These are phyloP conservation scores for Stephanodiscus triporus DNA, from an alignment of 108 stramenopile genomes.

Conservation along the genomic window DNA sequence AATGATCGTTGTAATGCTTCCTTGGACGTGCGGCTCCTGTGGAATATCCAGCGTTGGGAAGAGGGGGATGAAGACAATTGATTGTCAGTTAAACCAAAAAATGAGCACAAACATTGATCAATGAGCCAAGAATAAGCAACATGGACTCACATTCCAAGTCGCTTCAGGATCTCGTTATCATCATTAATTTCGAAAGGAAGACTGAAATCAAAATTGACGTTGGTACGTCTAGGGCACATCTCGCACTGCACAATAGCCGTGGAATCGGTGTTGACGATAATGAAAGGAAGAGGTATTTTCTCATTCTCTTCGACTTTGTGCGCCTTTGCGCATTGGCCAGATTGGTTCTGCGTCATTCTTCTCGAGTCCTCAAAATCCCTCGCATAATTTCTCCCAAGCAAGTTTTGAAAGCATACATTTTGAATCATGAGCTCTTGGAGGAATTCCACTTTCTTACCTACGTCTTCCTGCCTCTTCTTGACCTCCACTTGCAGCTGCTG, in stretches of 20 bases:
- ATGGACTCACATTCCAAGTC: conserved; percentile 80
- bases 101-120: background rate
- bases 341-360: background rate
- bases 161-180: conserved; percentile 93
- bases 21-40: conserved; percentile 61
- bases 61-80: background rate
- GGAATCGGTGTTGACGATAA: conserved; percentile 85
- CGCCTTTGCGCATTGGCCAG: background rate
- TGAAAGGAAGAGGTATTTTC: conserved; percentile 90
- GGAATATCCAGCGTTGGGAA: conserved; percentile 4
- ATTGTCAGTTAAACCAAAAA: background rate
- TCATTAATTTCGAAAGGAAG: conserved; percentile 94
- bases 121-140: background rate
- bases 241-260: conserved; percentile 91
- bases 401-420: conserved; percentile 87
- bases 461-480: conserved; percentile 38
- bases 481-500: conserved; percentile 60
- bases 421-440: conserved; percentile 85
- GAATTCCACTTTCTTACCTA: conserved; percentile 72
- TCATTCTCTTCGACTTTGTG: conserved; percentile 48
- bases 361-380: conserved; percentile 18
- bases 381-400: conserved; percentile 72
- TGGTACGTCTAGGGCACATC: conserved; percentile 82
- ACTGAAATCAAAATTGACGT: conserved; percentile 92
- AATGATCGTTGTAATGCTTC: conserved; percentile 56